These are phyloP conservation scores for Ascocoryne sarcoides DNA, from an alignment of 2,329 filamentous ascomycete species.

Conservation along the genomic window DNA sequence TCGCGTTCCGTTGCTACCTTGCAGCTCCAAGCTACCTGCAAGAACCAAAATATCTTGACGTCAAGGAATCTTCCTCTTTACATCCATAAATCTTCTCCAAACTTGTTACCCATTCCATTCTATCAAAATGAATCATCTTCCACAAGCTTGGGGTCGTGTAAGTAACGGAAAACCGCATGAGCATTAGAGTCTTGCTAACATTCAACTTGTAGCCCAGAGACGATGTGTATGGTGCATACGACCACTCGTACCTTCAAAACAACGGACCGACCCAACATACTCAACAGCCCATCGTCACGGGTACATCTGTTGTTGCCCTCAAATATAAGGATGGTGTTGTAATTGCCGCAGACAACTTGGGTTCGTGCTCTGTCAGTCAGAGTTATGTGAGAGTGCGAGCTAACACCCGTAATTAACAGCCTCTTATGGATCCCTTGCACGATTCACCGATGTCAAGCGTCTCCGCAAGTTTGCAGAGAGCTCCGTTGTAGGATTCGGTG, in stretches of 20 bases:
- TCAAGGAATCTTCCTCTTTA: not conserved
- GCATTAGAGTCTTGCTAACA: constrained; percentile 34
- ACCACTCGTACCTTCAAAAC: constrained; percentile 71
- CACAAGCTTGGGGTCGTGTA: constrained; percentile 66
- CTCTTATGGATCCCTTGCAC: constrained; percentile 92
- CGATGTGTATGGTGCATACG: constrained; percentile 92
- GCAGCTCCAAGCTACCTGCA: not conserved
- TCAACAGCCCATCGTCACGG: constrained; percentile 87
- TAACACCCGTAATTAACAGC: constrained; percentile 43
- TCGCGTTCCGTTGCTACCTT: not conserved
- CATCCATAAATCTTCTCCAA: not conserved
- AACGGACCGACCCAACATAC: constrained; percentile 74
- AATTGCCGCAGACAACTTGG: constrained; percentile 93
- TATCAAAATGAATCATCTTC: constrained; percentile 57
- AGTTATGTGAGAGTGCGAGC: constrained; percentile 3
- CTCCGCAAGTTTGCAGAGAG: constrained; percentile 79
- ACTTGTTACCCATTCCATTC: not conserved
- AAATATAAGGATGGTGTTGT: constrained; percentile 97
- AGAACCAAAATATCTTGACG: no score
- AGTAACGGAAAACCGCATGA: no score
- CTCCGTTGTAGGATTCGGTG: constrained; percentile 85
- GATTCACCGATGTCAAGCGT: constrained; percentile 95
- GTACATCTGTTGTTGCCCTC: constrained; percentile 87
- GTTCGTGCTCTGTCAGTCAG: constrained; percentile 36
- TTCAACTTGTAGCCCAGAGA: constrained; percentile 67